Base-by-base conservation (phyloP, 192 early-diverging fungal genomes). In the Linnemannia zychae region DNA sequence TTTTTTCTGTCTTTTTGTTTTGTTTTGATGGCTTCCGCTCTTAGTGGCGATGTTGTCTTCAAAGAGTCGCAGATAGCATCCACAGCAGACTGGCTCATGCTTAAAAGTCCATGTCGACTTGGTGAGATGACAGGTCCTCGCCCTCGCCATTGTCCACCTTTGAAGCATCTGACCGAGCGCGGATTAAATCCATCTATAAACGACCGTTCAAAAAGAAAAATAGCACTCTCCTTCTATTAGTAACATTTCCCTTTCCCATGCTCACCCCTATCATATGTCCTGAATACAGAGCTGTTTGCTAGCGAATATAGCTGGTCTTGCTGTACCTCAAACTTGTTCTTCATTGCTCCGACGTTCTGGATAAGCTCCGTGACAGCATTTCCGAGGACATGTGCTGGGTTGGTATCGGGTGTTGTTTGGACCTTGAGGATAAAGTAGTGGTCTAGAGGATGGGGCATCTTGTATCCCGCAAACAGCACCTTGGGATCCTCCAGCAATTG, bases 381-480 rank as follows among this genome's bases (percentile, higher is more conserved):
- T 57, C 91, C 91, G 34, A 98, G 87, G 20, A 95, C 97, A 40
- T 94, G 91, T 22, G 94, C 91, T 34, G 99, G 99, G 52, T 93
- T 95, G 7, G 96, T 97, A 22, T 96, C 92, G 2, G 94, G 87
- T 0, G 95, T 96, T 1, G 99, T 99, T 79, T 99, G 98, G 33
- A 99, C 91, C 80, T 97, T 99, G 50, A 99, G 83, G 37, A 97
- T 87, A 71, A 99, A 93, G 60, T 94, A 92, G 88, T 98, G 96
- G 77, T 99, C 97, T 4, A 99, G 90, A 48, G 99, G 99, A 86
- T 99, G 99, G 11, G 99, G 98, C 69, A 96, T 88, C 76, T 97
- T 96, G 92, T 99, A 99, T 65, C 98, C 99, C 9, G 97, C 95
- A 90, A 99, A 99, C 31, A 97, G 87, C 1, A 99, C 99, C 76